Evolutionary conservation across 2,329 filamentous ascomycete species (phyloP), one percentile per base, ranked within the genome.

Genomic region (Fusarium heterosporum): DNA sequence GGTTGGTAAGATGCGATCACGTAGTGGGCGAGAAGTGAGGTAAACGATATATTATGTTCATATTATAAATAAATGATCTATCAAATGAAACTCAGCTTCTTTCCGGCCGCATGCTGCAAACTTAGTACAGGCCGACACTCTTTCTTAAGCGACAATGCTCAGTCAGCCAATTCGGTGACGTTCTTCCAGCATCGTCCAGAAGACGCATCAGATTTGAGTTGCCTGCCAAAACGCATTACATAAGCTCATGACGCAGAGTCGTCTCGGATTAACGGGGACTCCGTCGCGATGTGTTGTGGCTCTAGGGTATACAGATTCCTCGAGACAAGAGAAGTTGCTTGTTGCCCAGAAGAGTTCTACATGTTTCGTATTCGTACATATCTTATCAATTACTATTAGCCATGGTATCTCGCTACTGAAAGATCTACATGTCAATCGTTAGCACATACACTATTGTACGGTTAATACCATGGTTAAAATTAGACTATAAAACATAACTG

Each of bases 81-180:
- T 8, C 22, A 6, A 22, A 12, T 17, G 12, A 42, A 22, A 41
- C 34, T 42, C 12, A 10, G 45, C 34, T 47, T 14, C 43, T 36
- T 42, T 55, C 28, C 50, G 11, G 32, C 11, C 40, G 16, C 26
- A 28, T 34, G 34, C 40, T 36, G 25, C 6, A 5, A 6, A 25
- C 4, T 9, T 17, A 29, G 39, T 36, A 34, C 34, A 58, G 47
- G 46, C 16, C 14, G 41, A 32, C 9, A 41, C 46, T 41, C 9
- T 40, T 25, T 41, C 26, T 41, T 9, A 30, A 50, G 52, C 48
- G 48, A 53, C 60, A 32, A 70, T 69, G 71, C 68, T 74, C 72
- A 68, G 72, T 74, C 72, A 74, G 72, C 72, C 41, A 48, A 25
- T 74, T 74, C 71, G 70, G 68, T 63, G 58, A 68, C 54, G 52